Evolutionary conservation across 1,284 basidiomycete species (phyloP).

Genomic region (Ceratorhiza oryzae-sativae): DNA sequence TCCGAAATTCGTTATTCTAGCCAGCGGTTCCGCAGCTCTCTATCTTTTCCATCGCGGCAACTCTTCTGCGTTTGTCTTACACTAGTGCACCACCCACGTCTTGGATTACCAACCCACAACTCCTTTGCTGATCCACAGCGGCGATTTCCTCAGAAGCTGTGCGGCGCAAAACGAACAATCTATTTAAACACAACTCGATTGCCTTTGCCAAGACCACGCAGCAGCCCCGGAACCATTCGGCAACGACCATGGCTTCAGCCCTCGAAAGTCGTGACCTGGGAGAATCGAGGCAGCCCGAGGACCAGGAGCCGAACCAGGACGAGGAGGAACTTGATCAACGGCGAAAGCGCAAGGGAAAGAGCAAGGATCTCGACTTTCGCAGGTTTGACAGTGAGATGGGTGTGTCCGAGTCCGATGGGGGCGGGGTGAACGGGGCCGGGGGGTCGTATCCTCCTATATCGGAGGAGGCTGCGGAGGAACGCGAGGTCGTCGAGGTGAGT

Average conservation of each 20-base stretch:
- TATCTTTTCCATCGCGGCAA: not conserved
- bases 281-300: slow-evolving; percentile 24
- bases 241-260: not conserved
- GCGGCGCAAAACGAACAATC: not conserved
- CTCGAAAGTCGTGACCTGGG: slow-evolving; percentile 26
- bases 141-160: slow-evolving; percentile 3
- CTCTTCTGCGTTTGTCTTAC: not conserved
- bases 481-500: slow-evolving; percentile 30
- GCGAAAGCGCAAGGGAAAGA: slow-evolving; percentile 30
- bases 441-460: slow-evolving; percentile 32
- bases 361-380: slow-evolving; percentile 9
- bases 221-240: not conserved
- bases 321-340: not conserved
- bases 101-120: not conserved
- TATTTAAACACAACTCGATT: not conserved
- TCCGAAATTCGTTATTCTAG: not conserved
- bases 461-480: slow-evolving; percentile 33
- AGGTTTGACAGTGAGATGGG: slow-evolving; percentile 2
- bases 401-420: not conserved
- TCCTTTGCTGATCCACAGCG: not conserved
- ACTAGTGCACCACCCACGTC: not conserved
- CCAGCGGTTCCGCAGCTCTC: not conserved
- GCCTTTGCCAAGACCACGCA: not conserved
- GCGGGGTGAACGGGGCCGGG: not conserved
- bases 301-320: slow-evolving; percentile 3